Percentiles rank a stretch among this genome's conserved stretches.
Conservation (phyloP, 2,329 filamentous ascomycete genomes). For the Penicillium sp. region DNA sequence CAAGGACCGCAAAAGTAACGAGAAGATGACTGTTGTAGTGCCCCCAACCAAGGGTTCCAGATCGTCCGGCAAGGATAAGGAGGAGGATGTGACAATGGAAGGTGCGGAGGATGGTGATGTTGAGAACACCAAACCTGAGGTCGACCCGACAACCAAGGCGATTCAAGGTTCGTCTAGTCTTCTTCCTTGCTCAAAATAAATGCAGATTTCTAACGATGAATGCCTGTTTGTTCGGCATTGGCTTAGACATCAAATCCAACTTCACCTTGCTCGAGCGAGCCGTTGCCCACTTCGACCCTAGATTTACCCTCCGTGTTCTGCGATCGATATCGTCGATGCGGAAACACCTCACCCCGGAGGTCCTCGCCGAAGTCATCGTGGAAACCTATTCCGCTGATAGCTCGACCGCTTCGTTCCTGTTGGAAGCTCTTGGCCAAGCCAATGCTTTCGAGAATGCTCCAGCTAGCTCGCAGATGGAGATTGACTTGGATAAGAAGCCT, state of each 20-base stretch:
- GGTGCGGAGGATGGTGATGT: slow-evolving; percentile 48
- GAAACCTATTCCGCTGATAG: slow-evolving; percentile 73
- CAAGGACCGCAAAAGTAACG: slow-evolving; percentile 69
- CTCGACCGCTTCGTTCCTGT: slow-evolving; percentile 65
- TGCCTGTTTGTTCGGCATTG: background rate
- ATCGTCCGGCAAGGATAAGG: slow-evolving; percentile 59
- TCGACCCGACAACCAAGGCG: slow-evolving; percentile 51
- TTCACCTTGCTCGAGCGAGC: slow-evolving; percentile 89
- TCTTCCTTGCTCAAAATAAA: background rate
- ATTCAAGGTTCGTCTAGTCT: slow-evolving; percentile 40
- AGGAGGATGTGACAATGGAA: slow-evolving; percentile 71
- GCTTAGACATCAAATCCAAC: slow-evolving; percentile 87
- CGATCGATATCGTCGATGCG: slow-evolving; percentile 94
- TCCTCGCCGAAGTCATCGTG: slow-evolving; percentile 75
- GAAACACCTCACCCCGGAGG: slow-evolving; percentile 80
- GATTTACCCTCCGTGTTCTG: slow-evolving; percentile 90
- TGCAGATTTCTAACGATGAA: background rate
- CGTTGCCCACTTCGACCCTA: slow-evolving; percentile 86
- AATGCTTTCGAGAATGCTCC: slow-evolving; percentile 61
- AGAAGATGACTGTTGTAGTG: slow-evolving; percentile 78
- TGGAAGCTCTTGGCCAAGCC: slow-evolving; percentile 67
- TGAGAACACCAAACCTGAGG: slow-evolving; percentile 44
- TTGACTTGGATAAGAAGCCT: slow-evolving; percentile 66
- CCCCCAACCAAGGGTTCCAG: slow-evolving; percentile 67
- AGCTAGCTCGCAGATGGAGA: slow-evolving; percentile 66